Percentiles rank a stretch among this genome's conserved stretches.
Evolutionary conservation across 768 basidiomycete genomes (phyloP).

Genomic region (Pleurotus tuber-regium): DNA sequence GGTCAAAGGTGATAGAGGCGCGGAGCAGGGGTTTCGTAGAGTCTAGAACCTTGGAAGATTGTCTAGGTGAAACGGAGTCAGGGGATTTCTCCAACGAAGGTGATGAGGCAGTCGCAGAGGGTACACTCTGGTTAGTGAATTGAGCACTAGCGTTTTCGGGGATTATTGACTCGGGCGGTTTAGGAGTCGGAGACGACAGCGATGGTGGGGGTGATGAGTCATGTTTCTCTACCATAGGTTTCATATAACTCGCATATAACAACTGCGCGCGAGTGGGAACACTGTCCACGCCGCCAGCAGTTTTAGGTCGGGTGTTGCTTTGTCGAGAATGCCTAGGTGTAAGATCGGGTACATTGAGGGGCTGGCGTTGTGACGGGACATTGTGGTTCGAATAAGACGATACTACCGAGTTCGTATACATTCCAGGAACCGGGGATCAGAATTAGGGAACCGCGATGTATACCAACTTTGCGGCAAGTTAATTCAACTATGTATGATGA

Average conservation of each 20-base stretch:
- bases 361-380: no score
- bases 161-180: not conserved
- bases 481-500: no score
- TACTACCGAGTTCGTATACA: no score
- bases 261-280: not conserved
- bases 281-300: not conserved
- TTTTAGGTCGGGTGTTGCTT: no score
- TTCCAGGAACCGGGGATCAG: no score
- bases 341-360: no score
- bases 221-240: not conserved
- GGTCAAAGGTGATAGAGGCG: not conserved
- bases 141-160: not conserved
- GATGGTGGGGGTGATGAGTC: not conserved
- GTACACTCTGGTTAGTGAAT: not conserved
- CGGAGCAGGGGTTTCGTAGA: not conserved
- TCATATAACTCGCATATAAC: slow-evolving; percentile 7
- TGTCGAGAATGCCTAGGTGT: no score
- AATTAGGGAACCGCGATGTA: no score
- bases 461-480: no score
- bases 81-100: not conserved
- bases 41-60: not conserved
- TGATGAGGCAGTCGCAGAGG: not conserved
- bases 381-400: no score
- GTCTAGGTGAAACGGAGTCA: not conserved
- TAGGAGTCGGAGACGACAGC: not conserved